Base-by-base conservation (phyloP, 2,329 filamentous ascomycete genomes). In the Arthrobotrys sphaeroides region DNA sequence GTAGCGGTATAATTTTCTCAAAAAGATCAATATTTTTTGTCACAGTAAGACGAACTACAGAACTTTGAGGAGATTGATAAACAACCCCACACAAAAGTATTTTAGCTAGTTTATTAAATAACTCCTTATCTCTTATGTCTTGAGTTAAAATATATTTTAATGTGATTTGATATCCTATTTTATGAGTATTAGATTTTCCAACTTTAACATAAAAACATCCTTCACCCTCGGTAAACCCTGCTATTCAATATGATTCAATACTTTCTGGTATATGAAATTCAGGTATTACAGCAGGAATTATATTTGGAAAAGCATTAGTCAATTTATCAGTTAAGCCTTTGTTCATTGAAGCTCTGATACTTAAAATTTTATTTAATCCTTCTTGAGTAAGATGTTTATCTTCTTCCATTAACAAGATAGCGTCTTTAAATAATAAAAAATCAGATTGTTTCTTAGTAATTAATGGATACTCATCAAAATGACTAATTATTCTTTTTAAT, bases 81-180 rank as follows among this genome's bases (percentile, higher is more conserved):
- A 53, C 42, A 26, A 33, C 49, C 22, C 49, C 53, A 22, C 33
- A 24, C 31, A 62, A 62, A 22, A n/a, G n/a, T n/a, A n/a, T n/a
- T n/a, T n/a, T n/a, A n/a, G n/a, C n/a, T 33, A 62, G 28, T 62
- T 38, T 13, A 62, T 22, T 24, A 60, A 12, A 62, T n/a, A 62
- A 38, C 33, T 33, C 20, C 28, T 62, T 40, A 62, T 62, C 20
- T 38, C 40, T 20, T 67, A 49, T 57, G 67, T 73, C 43, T 55
- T 73, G 45, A 64, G 40, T 60, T 42, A 53, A 16, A 49, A 45
- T 73, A 53, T 59, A 74, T 51, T 40, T 36, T 61, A 74, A 45
- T 47, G 51, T 13, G 57, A 74, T 28, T 47, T 12, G 24, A 16
- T 40, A 1, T 26, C 36, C 28, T 42, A 26, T 16, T 40, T 55